Base-by-base conservation (phyloP, 129 eudicot species). In the Rutidosis leptorrhynchoides region DNA sequence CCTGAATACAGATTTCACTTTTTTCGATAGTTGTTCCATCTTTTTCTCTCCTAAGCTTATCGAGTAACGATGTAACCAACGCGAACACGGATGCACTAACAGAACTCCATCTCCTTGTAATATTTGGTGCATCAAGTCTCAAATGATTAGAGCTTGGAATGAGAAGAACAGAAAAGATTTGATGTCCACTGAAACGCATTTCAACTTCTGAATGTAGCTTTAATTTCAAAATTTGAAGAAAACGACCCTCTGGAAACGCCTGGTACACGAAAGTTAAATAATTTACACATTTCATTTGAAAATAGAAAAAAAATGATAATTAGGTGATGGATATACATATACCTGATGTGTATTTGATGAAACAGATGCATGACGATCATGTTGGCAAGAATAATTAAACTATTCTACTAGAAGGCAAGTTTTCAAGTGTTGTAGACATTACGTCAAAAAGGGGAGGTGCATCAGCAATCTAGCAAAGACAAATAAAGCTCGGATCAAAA, bases 191-290 rank as follows among this genome's bases (percentile, higher is more conserved):
- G 40, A 84, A 72, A 51, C 99, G 99, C 49, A 90, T 78, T 83
- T 89, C 96, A 70, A 80, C 85, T 26, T 89, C 95, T 20, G 90
- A 67, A 76, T 93, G 95, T 71, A 89, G 49, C 95, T 84, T 93
- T 56, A 82, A 79, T 70, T 89, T 93, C 85, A 89, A 49, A 76
- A 93, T 84, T 71, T 89, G 99, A 42, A 86, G 76, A 54, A 89
- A 88, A 72, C 89, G 96, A 20, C 81, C 87, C 70, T 93, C 99
- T 3, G 99, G 99, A 74, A 93, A 89, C 68, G 75, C 95, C 99
- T 85, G 79, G 55, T 61, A 74, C 10, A 45, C 19, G 10, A 64
- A 56, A 21, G 46, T 17, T 16, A 5, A 19, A 4, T 20, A 9
- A 9, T 40, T 23, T 10, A 43, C 6, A 30, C 43, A 45, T 15